Evolutionary conservation across 2,329 filamentous ascomycete genomes (phyloP), one percentile per base, ranked within the genome.

Genomic region (Purpureocillium lavendulum): DNA sequence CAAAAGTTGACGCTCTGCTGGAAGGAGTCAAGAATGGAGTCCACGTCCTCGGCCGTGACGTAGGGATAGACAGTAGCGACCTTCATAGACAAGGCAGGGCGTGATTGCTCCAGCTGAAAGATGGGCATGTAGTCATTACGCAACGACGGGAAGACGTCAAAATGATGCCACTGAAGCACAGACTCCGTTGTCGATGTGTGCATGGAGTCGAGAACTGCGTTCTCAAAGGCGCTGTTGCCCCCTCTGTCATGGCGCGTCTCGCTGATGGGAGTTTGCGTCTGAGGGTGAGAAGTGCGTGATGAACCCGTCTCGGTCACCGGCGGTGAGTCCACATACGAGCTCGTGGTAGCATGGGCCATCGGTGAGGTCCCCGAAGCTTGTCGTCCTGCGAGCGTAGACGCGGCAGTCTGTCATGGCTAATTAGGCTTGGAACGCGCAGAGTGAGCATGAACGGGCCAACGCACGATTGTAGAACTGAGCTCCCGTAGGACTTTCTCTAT

Each of bases 131-230:
- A 65, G 13, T 64, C 62, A 21, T 62, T 53, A 1, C 68, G 56
- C 17, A 73, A 55, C 10, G 58, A 58, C 2, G 64, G 61, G 33
- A 68, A 69, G 2, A 57, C 52, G 21, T 69, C 61, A 40, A 73
- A 71, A 40, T 71, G 65, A 7, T 66, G 67, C 70, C 69, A 73
- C 40, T 67, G 64, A 1, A 73, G 58, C n/a, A 73, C 60, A 0
- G 65, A 69, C 46, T 73, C 69, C 0, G 69, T 72, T 1, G 68
- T 67, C 0, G 67, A 71, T 0, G 66, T 70, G 48, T 72, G 70
- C 57, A 70, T 65, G 1, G 65, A 67, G 9, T 70, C 67, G 5
- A 73, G 53, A 3, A 69, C 63, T 0, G 70, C 69, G 40, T 72
- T 73, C 43, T 68, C 65, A 28, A 65, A 56, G 39, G 47, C 57